Conservation (phyloP, 2,329 filamentous ascomycete genomes). For the Diaporthe batatas region DNA sequence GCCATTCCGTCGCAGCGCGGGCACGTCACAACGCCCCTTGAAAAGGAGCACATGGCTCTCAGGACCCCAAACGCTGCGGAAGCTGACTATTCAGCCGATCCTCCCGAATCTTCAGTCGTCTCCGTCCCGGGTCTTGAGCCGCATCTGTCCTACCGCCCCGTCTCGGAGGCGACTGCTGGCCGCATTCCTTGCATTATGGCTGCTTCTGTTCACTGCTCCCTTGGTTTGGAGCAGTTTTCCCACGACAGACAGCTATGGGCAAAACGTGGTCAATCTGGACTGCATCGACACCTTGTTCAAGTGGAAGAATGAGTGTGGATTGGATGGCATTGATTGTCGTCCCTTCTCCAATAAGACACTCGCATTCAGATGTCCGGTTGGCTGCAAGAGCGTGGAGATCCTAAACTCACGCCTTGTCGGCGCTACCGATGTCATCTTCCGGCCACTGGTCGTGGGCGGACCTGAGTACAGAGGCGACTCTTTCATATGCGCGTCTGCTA, state of each 20-base stretch:
- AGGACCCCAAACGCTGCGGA: neutral
- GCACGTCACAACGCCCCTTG: neutral
- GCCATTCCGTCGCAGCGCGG: neutral
- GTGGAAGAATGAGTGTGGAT: slow-evolving; percentile 67
- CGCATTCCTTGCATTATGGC: neutral
- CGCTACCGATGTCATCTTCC: slow-evolving; percentile 74
- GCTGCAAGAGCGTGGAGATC: slow-evolving; percentile 65
- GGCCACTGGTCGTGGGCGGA: slow-evolving; percentile 76
- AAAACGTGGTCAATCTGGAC: slow-evolving; percentile 54
- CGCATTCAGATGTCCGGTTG: slow-evolving; percentile 71
- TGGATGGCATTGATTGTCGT: slow-evolving; percentile 70
- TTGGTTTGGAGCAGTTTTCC: neutral
- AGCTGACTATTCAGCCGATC: neutral
- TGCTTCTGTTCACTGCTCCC: neutral
- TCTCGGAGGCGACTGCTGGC: neutral
- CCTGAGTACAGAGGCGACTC: slow-evolving; percentile 87
- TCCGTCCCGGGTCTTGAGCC: neutral
- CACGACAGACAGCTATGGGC: slow-evolving; percentile 1
- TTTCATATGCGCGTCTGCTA: slow-evolving; percentile 81
- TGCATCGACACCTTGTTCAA: slow-evolving; percentile 70
- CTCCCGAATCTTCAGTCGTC: neutral
- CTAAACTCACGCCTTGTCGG: slow-evolving; percentile 80
- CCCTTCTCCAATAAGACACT: slow-evolving; percentile 70
- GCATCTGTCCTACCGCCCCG: neutral
- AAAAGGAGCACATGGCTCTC: neutral